Conservation (phyloP, 2,329 filamentous ascomycete genomes). For the Colletotrichum orchidophilum region DNA sequence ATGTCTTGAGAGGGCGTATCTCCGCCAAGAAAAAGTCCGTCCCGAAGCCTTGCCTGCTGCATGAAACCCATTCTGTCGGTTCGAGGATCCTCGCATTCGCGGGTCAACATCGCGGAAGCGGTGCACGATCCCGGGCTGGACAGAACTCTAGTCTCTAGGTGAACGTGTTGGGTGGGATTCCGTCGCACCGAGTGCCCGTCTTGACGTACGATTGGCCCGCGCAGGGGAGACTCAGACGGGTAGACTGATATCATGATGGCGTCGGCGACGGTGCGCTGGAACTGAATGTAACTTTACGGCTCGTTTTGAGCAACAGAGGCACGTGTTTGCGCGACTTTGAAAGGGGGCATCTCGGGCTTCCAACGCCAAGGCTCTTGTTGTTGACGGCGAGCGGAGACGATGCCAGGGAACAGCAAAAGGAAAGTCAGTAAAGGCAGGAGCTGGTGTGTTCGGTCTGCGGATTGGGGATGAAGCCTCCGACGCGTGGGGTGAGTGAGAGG, state of each 20-base stretch:
- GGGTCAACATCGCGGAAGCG: background rate
- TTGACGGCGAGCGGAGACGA: slow-evolving; percentile 21
- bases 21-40: background rate
- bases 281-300: slow-evolving; percentile 29
- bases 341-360: slow-evolving; percentile 10
- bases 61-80: slow-evolving; percentile 24
- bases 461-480: slow-evolving; percentile 26
- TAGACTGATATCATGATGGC: slow-evolving; percentile 25
- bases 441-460: slow-evolving; percentile 12
- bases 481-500: slow-evolving; percentile 13
- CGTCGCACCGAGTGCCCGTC: slow-evolving; percentile 6
- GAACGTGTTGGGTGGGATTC: slow-evolving; percentile 23
- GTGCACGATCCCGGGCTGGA: background rate
- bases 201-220: slow-evolving; percentile 14
- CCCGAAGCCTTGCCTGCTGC: slow-evolving; percentile 4
- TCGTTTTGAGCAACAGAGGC: slow-evolving; percentile 20
- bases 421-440: background rate
- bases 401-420: slow-evolving; percentile 22
- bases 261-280: slow-evolving; percentile 19
- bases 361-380: slow-evolving; percentile 25
- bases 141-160: slow-evolving; percentile 21
- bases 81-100: slow-evolving; percentile 23
- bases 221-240: background rate
- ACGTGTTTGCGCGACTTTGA: slow-evolving; percentile 25
- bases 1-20: background rate